A percentile compares a stretch with the other conserved stretches of the same genome.
phyloP scores from a whole-genome alignment of 1,284 basidiomycete genomes.

The Sanghuangporus sanghuang region DNA sequence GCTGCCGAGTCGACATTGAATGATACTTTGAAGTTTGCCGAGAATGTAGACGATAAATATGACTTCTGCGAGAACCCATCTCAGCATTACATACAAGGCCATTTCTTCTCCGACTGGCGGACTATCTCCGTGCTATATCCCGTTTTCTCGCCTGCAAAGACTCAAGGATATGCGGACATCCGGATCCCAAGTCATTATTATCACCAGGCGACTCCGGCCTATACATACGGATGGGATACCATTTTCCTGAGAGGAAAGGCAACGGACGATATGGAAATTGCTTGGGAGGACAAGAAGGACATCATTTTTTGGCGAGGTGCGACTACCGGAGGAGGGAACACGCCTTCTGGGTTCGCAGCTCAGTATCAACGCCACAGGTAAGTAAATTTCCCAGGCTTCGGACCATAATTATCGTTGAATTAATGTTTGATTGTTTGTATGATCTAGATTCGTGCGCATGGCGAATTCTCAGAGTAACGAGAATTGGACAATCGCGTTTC shows the following conservation, averaged over 20 bases:
- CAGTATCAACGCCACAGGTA: slow-evolving; percentile 88
- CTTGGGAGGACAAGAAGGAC: slow-evolving; percentile 74
- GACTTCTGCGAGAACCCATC: slow-evolving; percentile 82
- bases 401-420: background rate
- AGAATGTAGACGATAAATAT: slow-evolving; percentile 53
- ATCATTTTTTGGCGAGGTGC: slow-evolving; percentile 85
- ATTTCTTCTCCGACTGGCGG: slow-evolving; percentile 94
- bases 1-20: slow-evolving; percentile 27
- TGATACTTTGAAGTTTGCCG: slow-evolving; percentile 58
- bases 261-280: slow-evolving; percentile 76
- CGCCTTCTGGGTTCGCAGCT: slow-evolving; percentile 77
- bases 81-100: slow-evolving; percentile 82
- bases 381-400: slow-evolving; percentile 21
- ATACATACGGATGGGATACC: slow-evolving; percentile 89
- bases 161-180: slow-evolving; percentile 81
- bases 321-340: slow-evolving; percentile 87
- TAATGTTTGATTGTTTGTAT: background rate
- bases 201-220: slow-evolving; percentile 73
- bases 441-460: slow-evolving; percentile 70
- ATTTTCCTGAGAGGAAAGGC: slow-evolving; percentile 64
- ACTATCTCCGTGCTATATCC: slow-evolving; percentile 83
- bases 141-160: slow-evolving; percentile 86
- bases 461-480: slow-evolving; percentile 52
- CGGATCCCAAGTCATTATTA: slow-evolving; percentile 94
- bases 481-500: slow-evolving; percentile 72